Conservation (phyloP, 1,139 yeast species). For the Nakaseomyces sp. region DNA sequence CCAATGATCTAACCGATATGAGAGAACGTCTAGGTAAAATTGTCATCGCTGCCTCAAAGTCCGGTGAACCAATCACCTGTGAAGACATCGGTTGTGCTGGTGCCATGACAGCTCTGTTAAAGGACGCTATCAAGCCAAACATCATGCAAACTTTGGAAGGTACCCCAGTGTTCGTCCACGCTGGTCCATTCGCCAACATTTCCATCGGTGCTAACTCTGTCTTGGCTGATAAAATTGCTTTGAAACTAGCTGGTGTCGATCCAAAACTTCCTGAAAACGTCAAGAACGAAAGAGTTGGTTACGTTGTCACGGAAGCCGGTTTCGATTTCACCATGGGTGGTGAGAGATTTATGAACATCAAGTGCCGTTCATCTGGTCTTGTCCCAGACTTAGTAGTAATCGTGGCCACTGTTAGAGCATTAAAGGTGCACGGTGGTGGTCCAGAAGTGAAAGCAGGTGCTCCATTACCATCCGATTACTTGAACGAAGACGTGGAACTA, state of each 20-base stretch:
- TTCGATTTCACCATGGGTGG: slow-evolving; percentile 99
- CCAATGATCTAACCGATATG: slow-evolving; percentile 57
- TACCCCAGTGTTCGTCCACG: slow-evolving; percentile 76
- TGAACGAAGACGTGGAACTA: slow-evolving; percentile 77
- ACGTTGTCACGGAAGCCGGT: slow-evolving; percentile 95
- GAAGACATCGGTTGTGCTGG: slow-evolving; percentile 79
- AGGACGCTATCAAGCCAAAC: slow-evolving; percentile 77
- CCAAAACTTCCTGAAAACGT: slow-evolving; percentile 38
- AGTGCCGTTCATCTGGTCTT: slow-evolving; percentile 88
- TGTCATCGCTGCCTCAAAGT: slow-evolving; percentile 57
- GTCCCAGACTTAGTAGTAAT: slow-evolving; percentile 88
- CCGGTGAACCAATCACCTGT: slow-evolving; percentile 62
- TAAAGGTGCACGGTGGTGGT: slow-evolving; percentile 97
- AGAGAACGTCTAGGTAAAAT: slow-evolving; percentile 61
- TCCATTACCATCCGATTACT: slow-evolving; percentile 78
- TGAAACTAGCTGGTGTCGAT: slow-evolving; percentile 47
- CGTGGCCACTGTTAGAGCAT: slow-evolving; percentile 95
- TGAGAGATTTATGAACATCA: slow-evolving; percentile 92
- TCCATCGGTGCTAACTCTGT: slow-evolving; percentile 81
- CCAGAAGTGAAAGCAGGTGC: slow-evolving; percentile 96
- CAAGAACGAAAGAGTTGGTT: slow-evolving; percentile 61
- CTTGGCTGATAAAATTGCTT: slow-evolving; percentile 65
- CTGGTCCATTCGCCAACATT: slow-evolving; percentile 81
- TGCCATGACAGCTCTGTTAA: slow-evolving; percentile 67
- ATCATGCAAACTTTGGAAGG: slow-evolving; percentile 82